These are phyloP conservation scores for Trametes hirsuta DNA, from an alignment of 1,284 basidiomycete species.

Conservation along the genomic window DNA sequence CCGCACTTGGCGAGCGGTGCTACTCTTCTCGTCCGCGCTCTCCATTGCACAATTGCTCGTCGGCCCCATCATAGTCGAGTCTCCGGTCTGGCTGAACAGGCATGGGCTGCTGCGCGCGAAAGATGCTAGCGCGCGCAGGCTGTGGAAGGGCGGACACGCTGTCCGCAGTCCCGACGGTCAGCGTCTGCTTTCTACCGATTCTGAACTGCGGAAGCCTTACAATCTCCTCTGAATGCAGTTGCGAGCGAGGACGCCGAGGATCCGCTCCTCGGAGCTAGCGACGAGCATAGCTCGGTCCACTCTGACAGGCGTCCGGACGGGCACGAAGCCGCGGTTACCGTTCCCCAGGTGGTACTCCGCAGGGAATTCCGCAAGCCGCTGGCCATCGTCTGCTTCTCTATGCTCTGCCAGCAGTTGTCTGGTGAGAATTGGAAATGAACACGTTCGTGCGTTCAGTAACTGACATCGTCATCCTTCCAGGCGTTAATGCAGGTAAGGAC, in stretches of 20 bases:
- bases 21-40: slow-evolving; percentile 65
- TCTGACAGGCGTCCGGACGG: slow-evolving; percentile 30
- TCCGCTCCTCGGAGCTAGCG: slow-evolving; percentile 46
- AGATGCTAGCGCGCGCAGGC: slow-evolving; percentile 45
- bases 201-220: neutral
- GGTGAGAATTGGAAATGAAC: slow-evolving; percentile 43
- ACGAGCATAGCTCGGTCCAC: slow-evolving; percentile 36
- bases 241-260: slow-evolving; percentile 38
- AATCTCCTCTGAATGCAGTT: slow-evolving; percentile 5
- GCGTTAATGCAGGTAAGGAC: slow-evolving; percentile 58
- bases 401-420: slow-evolving; percentile 81
- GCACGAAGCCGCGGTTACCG: slow-evolving; percentile 45
- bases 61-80: slow-evolving; percentile 61
- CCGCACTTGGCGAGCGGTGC: slow-evolving; percentile 74
- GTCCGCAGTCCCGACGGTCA: slow-evolving; percentile 24
- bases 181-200: neutral
- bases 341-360: slow-evolving; percentile 57
- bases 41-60: slow-evolving; percentile 63
- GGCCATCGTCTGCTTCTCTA: slow-evolving; percentile 71
- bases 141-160: slow-evolving; percentile 49
- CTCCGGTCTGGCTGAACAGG: slow-evolving; percentile 65
- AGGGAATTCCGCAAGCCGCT: slow-evolving; percentile 68
- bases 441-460: neutral
- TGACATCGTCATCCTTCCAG: slow-evolving; percentile 19
- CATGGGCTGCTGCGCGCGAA: slow-evolving; percentile 55